phyloP scores from a whole-genome alignment of 495 filamentous ascomycete genomes.

The Viridothelium virens region DNA sequence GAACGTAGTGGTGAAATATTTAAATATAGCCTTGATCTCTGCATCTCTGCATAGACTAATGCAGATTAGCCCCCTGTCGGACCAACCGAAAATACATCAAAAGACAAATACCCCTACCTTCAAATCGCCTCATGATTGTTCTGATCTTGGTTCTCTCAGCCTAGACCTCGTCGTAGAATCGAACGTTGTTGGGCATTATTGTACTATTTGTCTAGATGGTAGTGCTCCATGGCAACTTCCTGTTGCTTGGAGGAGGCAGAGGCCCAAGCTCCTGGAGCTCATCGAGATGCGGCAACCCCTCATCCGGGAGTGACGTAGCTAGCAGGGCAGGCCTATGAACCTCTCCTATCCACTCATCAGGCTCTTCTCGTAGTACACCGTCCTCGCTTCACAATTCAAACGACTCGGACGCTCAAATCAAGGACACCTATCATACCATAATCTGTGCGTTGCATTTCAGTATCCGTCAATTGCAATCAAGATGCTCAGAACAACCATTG shows the following conservation, averaged over 20 bases:
- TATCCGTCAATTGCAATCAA: neutral
- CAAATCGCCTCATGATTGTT: no score
- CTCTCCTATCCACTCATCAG: no score
- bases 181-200: no score
- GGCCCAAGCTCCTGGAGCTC: neutral
- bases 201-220: no score
- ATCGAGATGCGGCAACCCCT: neutral
- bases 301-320: neutral
- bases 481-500: slow-evolving; percentile 30
- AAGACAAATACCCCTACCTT: no score
- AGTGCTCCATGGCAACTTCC: no score
- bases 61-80: no score
- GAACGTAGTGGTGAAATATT: neutral
- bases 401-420: neutral
- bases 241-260: neutral
- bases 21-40: neutral
- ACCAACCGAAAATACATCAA: no score
- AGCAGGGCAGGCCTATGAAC: neutral
- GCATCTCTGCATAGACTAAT: neutral
- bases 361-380: no score
- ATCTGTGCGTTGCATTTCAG: neutral
- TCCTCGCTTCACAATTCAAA: neutral
- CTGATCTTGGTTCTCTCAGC: no score
- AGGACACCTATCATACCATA: neutral
- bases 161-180: no score